Percentiles rank a stretch among this genome's conserved stretches.
Conservation (phyloP, 805 yeast genomes). For the Metahyphopichia silvanorum region DNA sequence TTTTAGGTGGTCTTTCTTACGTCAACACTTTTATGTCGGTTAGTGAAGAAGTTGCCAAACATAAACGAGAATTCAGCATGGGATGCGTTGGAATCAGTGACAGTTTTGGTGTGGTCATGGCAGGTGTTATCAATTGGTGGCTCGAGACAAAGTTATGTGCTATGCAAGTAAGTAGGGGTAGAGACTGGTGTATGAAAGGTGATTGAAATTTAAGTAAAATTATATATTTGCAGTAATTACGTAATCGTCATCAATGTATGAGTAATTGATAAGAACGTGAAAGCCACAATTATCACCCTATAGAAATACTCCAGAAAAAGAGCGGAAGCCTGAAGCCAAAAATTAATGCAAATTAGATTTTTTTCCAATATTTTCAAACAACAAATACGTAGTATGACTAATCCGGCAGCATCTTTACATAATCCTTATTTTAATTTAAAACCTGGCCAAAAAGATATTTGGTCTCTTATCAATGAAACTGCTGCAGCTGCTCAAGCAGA, state of each 20-base stretch:
- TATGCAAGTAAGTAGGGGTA: constrained; percentile 65
- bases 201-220: too few relatives aligned
- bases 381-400: too few relatives aligned
- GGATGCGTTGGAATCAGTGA: constrained; percentile 45
- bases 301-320: too few relatives aligned
- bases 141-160: constrained; percentile 71
- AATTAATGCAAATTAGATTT: too few relatives aligned
- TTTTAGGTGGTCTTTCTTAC: constrained; percentile 87
- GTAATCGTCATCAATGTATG: too few relatives aligned
- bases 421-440: constrained; percentile 61
- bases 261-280: too few relatives aligned
- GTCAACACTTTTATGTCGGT: constrained; percentile 84
- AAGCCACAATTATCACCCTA: too few relatives aligned
- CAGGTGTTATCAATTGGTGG: constrained; percentile 73
- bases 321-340: too few relatives aligned
- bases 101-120: constrained; percentile 81
- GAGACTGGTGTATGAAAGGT: constrained; percentile 67
- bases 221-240: too few relatives aligned
- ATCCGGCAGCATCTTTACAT: constrained; percentile 28
- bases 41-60: constrained; percentile 49
- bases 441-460: constrained; percentile 79
- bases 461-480: constrained; percentile 94
- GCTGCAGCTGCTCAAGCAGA: constrained; percentile 78
- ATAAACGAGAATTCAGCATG: constrained; percentile 34
- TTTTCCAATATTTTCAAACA: too few relatives aligned